A percentile compares a stretch with the other conserved stretches of the same genome.
Conservation (phyloP, 768 basidiomycete genomes). For the Exidia glandulosa region DNA sequence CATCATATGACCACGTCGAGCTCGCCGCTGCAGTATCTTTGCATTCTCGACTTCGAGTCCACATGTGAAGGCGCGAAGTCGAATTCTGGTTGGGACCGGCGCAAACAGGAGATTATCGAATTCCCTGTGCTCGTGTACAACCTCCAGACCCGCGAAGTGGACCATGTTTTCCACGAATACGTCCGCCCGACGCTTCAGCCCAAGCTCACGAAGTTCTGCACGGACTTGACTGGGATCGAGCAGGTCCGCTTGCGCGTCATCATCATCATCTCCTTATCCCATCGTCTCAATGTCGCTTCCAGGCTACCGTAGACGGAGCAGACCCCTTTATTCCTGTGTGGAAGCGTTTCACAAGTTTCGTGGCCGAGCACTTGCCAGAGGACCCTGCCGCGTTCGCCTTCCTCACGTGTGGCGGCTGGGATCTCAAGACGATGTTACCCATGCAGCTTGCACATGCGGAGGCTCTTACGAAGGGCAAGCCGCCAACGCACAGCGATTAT, state of each 20-base stretch:
- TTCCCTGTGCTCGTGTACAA: constrained; percentile 1
- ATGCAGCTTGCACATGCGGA: not conserved
- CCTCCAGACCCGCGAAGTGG: not conserved
- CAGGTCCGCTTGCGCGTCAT: constrained; percentile 1
- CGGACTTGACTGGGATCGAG: constrained; percentile 5
- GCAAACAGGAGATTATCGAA: constrained; percentile 4
- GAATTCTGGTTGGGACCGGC: not conserved
- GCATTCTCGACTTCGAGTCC: constrained; percentile 4
- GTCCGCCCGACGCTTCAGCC: constrained; percentile 1
- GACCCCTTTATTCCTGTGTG: constrained; percentile 3
- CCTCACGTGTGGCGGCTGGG: constrained; percentile 8
- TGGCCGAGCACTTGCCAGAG: not conserved
- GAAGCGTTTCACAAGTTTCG: constrained; percentile 1
- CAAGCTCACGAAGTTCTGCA: constrained; percentile 6
- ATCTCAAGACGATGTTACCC: constrained; percentile 4
- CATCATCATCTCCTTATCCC: not conserved
- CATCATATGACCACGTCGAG: no score
- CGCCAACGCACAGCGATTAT: constrained; percentile 1
- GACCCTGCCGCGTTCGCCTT: constrained; percentile 4
- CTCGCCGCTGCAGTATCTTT: not conserved
- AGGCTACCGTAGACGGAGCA: constrained; percentile 6
- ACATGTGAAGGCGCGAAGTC: not conserved
- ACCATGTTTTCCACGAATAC: constrained; percentile 5
- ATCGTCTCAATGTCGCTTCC: not conserved
- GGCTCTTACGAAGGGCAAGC: not conserved